These are phyloP conservation scores for Cinnamomum chago DNA, from an alignment of 164 flowering plant genomes.

Conservation along the genomic window DNA sequence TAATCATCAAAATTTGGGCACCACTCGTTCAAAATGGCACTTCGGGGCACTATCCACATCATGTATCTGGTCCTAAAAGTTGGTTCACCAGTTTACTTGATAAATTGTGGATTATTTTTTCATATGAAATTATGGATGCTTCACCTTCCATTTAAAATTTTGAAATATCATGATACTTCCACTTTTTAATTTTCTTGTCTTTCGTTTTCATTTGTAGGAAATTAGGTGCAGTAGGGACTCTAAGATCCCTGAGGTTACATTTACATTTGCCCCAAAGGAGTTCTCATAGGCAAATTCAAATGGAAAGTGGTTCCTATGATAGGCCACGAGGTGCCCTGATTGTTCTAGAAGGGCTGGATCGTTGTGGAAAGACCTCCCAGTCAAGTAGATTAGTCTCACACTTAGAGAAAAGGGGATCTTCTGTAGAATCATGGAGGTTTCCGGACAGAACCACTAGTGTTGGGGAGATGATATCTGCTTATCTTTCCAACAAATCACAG, in stretches of 20 bases:
- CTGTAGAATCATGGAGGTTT: conserved; percentile 65
- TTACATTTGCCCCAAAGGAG: conserved; percentile 13
- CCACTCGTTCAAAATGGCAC: too few species aligned
- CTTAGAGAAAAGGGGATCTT: conserved; percentile 45
- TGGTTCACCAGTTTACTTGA: background rate
- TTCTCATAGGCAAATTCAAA: conserved; percentile 26
- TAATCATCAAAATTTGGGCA: too few species aligned
- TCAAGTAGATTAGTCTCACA: conserved; percentile 36
- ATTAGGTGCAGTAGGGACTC: conserved; percentile 13
- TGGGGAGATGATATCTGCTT: conserved; percentile 72
- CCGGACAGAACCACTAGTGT: conserved; percentile 72
- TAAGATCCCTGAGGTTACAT: conserved; percentile 14
- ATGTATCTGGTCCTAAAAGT: background rate
- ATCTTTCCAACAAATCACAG: conserved; percentile 59
- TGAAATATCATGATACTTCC: background rate
- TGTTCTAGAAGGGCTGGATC: conserved; percentile 84
- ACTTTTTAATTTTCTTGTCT: background rate
- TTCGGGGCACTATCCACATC: background rate
- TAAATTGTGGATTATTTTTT: background rate
- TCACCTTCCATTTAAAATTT: background rate
- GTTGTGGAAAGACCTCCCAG: conserved; percentile 75
- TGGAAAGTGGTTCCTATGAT: conserved; percentile 27
- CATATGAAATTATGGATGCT: background rate
- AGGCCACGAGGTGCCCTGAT: conserved; percentile 65
- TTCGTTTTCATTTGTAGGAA: conserved; percentile 14